Conservation (phyloP, 345 rosid species). For the Ceriops tagal region DNA sequence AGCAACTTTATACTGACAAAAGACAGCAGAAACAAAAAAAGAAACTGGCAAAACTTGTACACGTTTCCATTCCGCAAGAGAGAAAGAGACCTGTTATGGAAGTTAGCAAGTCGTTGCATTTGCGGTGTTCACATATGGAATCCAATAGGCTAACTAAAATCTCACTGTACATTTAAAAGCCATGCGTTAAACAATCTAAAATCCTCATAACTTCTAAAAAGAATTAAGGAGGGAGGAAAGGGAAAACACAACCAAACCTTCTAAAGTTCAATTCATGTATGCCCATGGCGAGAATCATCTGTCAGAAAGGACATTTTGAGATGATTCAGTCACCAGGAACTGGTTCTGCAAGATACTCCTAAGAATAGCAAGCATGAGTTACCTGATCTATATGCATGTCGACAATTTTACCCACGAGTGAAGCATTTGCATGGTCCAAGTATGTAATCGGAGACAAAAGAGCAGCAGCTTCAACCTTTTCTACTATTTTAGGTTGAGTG, state of each 20-base stretch:
- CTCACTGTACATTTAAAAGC: constrained; percentile 39
- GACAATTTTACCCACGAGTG: constrained; percentile 85
- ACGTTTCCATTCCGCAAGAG: background rate
- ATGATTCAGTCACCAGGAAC: constrained; percentile 20
- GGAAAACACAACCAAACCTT: constrained; percentile 45
- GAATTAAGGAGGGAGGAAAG: background rate
- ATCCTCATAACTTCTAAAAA: background rate
- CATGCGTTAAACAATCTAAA: constrained; percentile 1
- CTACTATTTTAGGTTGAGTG: constrained; percentile 58
- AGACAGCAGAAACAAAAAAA: background rate
- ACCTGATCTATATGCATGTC: constrained; percentile 88
- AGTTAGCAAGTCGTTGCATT: constrained; percentile 69
- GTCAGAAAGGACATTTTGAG: constrained; percentile 15
- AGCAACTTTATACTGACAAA: no score
- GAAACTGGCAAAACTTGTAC: background rate
- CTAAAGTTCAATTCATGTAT: constrained; percentile 80
- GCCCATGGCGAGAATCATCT: constrained; percentile 82
- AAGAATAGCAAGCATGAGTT: constrained; percentile 12
- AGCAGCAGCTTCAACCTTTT: constrained; percentile 93
- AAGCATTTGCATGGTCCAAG: constrained; percentile 75
- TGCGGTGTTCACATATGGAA: constrained; percentile 59
- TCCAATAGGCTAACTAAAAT: constrained; percentile 62
- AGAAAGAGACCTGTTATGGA: constrained; percentile 64
- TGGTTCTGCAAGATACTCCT: constrained; percentile 11
- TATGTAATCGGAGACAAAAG: constrained; percentile 85